phyloP scores from a whole-genome alignment of 495 filamentous ascomycete species.

The Neurospora pannonica region DNA sequence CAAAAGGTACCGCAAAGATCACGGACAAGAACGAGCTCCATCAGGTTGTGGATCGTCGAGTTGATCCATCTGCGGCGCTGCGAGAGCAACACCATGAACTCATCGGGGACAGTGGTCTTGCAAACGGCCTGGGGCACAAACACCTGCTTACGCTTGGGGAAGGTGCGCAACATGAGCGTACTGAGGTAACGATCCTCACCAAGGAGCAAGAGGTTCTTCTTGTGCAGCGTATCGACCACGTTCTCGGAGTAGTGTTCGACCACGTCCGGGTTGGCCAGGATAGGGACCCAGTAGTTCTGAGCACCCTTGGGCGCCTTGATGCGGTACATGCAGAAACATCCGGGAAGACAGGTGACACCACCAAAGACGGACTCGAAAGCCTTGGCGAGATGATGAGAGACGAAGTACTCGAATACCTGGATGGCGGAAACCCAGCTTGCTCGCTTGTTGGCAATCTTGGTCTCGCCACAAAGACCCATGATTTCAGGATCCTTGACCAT shows the following conservation, averaged over 20 bases:
- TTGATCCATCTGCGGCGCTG: constrained; percentile 98
- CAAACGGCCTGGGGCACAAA: constrained; percentile 98
- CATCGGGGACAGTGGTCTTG: constrained; percentile 93
- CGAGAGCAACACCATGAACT: constrained; percentile 84
- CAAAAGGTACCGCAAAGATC: constrained; percentile 99
- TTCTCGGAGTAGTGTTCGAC: constrained; percentile 99
- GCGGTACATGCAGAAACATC: constrained; percentile 99
- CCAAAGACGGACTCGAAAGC: constrained; percentile 98
- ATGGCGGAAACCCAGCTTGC: constrained; percentile 95
- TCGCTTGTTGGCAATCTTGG: constrained; percentile 98
- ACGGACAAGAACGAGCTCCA: constrained; percentile 91
- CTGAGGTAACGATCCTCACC: constrained; percentile 96
- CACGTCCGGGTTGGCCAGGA: constrained; percentile 95
- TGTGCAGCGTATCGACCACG: constrained; percentile 96
- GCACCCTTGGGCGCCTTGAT: constrained; percentile 98
- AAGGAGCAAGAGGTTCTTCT: constrained; percentile 92
- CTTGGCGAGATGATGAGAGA: constrained; percentile 94
- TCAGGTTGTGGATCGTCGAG: constrained; percentile 96
- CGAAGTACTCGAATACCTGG: constrained; percentile 99
- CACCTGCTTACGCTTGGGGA: constrained; percentile 97
- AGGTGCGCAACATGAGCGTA: constrained; percentile 96
- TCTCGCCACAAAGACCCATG: constrained; percentile 97
- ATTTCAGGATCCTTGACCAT: constrained; percentile 99
- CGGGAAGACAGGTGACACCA: constrained; percentile 97
- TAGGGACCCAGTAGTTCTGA: constrained; percentile 99